Evolutionary conservation across 768 basidiomycete species (phyloP).

Genomic region (Gelatoporia subvermispora): DNA sequence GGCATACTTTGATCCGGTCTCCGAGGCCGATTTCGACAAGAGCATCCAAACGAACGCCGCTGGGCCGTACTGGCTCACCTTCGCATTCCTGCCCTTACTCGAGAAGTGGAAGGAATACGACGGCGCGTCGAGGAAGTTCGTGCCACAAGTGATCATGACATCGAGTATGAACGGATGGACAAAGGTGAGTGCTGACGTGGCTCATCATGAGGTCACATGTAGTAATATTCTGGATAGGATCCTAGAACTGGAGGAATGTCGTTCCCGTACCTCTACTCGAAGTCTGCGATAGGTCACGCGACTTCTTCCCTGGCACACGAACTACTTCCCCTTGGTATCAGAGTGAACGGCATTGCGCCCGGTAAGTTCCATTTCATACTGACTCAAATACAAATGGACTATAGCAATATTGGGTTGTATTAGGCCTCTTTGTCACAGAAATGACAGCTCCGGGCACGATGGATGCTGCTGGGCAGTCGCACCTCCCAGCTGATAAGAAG

Average conservation of each 20-base stretch:
- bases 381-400: background rate
- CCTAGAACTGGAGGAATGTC: slow-evolving; percentile 34
- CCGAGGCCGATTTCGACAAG: slow-evolving; percentile 34
- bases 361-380: slow-evolving; percentile 17
- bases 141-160: slow-evolving; percentile 45
- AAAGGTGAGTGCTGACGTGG: slow-evolving; percentile 26
- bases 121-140: slow-evolving; percentile 30
- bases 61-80: slow-evolving; percentile 50
- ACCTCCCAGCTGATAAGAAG: slow-evolving; percentile 6
- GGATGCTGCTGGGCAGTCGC: slow-evolving; percentile 23
- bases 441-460: slow-evolving; percentile 24
- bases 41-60: slow-evolving; percentile 35
- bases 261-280: slow-evolving; percentile 45
- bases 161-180: slow-evolving; percentile 51
- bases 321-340: slow-evolving; percentile 40
- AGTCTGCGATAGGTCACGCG: slow-evolving; percentile 43
- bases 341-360: slow-evolving; percentile 47
- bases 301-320: slow-evolving; percentile 44
- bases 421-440: slow-evolving; percentile 30
- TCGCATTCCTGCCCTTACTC: slow-evolving; percentile 51
- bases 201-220: background rate
- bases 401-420: background rate
- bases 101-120: slow-evolving; percentile 39
- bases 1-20: slow-evolving; percentile 34
- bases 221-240: slow-evolving; percentile 24